phyloP scores from a whole-genome alignment of 257 asterid species.

The Rauvolfia tetraphylla region DNA sequence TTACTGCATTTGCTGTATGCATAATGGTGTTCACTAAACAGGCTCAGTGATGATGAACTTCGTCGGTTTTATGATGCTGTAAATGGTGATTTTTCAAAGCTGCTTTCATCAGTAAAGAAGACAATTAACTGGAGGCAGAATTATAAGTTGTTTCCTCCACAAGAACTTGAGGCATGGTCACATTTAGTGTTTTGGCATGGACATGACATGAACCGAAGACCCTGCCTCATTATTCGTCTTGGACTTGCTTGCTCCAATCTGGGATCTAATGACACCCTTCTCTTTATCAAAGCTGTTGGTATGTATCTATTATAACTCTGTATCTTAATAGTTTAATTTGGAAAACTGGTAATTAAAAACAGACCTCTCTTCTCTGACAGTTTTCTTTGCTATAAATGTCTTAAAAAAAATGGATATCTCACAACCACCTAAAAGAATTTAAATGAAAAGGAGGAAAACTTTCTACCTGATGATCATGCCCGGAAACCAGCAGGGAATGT shows the following conservation, averaged over 20 bases:
- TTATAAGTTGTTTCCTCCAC: conserved; percentile 25
- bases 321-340: neutral
- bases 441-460: neutral
- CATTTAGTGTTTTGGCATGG: conserved; percentile 45
- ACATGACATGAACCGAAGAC: conserved; percentile 23
- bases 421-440: neutral
- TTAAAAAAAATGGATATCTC: neutral
- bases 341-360: neutral
- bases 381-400: neutral
- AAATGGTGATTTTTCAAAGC: conserved; percentile 34
- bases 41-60: conserved; percentile 40
- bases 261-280: conserved; percentile 23
- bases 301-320: neutral
- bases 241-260: conserved; percentile 47
- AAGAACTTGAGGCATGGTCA: conserved; percentile 36
- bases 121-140: conserved; percentile 40
- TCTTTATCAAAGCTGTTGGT: conserved; percentile 43
- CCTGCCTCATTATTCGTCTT: conserved; percentile 44
- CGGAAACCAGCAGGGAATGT: neutral
- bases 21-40: conserved; percentile 9
- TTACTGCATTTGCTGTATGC: neutral
- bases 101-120: conserved; percentile 39
- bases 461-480: neutral
- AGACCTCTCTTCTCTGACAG: neutral
- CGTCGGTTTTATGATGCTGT: conserved; percentile 34